Base-by-base conservation (phyloP, 2,329 filamentous ascomycete genomes). In the Aureobasidium melanogenum region DNA sequence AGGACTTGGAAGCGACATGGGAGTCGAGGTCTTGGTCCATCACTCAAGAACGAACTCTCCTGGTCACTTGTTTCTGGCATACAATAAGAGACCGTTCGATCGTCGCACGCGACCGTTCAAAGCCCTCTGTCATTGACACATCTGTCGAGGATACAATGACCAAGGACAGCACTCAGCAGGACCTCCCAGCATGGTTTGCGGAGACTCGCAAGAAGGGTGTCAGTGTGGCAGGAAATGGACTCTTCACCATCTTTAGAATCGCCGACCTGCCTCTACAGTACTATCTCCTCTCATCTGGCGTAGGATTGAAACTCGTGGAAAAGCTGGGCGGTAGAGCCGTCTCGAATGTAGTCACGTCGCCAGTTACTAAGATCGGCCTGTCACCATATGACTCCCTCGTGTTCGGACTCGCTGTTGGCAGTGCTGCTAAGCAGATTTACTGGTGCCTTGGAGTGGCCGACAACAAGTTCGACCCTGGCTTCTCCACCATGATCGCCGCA, bases 391-490 rank as follows among this genome's bases (percentile, higher is more conserved):
- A 69, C 36, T 34, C 62, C 0, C 63, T 69, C 7, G 64, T 70
- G n/a, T 60, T 66, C 19, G 63, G 52, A 3, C 63, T 70, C 14
- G 66, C 66, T 15, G 52, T 63, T 2, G 68, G 68, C 26, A 65
- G 63, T 39, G 51, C 64, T 17, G 48, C 61, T 19, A 69, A 69
- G 59, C 67, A 69, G 36, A 66, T 70, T 51, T 68, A 68, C 63
- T 69, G 68, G 67, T 66, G 66, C 24, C 38, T 66, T 17, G 59
- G 63, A 22, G 61, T 68, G 28, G 63, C 63, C 7, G 66, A 68
- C 47, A 60, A 63, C 14, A 46, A 57, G 10, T 63, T 69, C 41
- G 61, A 64, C 2, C 52, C 64, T 1, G 22, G 38, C 5, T 66
- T 69, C 19, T 61, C 65, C 7, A 38, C 57, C 17, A 46, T 39